Evolutionary conservation across 2,329 filamentous ascomycete species (phyloP).

Genomic region (Endoconidiophora laricicola): DNA sequence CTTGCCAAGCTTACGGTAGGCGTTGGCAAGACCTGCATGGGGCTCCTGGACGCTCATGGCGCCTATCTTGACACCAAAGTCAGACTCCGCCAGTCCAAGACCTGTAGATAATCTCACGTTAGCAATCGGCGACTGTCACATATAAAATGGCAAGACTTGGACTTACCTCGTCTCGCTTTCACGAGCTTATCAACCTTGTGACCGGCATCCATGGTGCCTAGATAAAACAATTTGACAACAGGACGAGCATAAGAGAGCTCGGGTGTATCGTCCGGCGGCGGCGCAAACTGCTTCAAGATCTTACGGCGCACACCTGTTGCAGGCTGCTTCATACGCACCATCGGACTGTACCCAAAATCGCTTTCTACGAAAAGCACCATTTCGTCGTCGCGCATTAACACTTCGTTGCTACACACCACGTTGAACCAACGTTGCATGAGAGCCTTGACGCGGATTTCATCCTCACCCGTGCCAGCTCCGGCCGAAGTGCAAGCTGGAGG

Average conservation of each 20-base stretch:
- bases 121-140: constrained; percentile 10
- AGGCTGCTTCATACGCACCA: constrained; percentile 89
- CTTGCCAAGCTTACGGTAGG: constrained; percentile 89
- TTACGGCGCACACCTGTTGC: constrained; percentile 90
- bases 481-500: constrained; percentile 89
- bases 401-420: constrained; percentile 78
- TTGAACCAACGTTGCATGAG: constrained; percentile 92
- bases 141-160: background rate
- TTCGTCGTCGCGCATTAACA: constrained; percentile 88
- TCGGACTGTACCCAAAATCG: constrained; percentile 93
- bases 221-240: constrained; percentile 85
- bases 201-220: constrained; percentile 89
- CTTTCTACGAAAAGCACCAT: constrained; percentile 98
- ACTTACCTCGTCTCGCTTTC: constrained; percentile 71
- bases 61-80: constrained; percentile 80
- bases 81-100: constrained; percentile 77
- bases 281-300: constrained; percentile 94
- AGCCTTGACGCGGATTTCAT: constrained; percentile 75
- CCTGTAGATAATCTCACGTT: constrained; percentile 35
- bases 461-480: constrained; percentile 88
- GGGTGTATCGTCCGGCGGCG: constrained; percentile 89
- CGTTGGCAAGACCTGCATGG: constrained; percentile 71
- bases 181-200: constrained; percentile 94
- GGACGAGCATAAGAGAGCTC: constrained; percentile 83
- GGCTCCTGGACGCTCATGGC: constrained; percentile 80